Base-by-base conservation (phyloP, 1,139 yeast species). In the Protomyces macrosporus region DNA sequence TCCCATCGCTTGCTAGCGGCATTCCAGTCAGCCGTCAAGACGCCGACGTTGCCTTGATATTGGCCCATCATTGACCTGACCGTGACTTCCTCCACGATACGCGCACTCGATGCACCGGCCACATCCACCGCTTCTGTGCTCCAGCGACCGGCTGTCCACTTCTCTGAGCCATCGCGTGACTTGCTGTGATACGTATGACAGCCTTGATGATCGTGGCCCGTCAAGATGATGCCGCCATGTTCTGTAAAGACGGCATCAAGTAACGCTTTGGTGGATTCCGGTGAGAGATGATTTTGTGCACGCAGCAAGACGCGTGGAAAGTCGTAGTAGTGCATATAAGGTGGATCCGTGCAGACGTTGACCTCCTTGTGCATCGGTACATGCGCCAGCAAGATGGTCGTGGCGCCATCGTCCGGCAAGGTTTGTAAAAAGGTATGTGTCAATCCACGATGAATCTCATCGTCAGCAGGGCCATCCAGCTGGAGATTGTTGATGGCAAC, bases 181-280 rank as follows among this genome's bases (percentile, higher is more conserved):
- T 23, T 23, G 30, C 79, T 81, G 72, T 86, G 88, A 76, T 81
- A 79, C 57, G 82, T 83, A 70, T 85, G 86, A 73, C 98, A 95
- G 0, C 99, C 99, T 70, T 86, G 91, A 72, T 93, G 98, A 72
- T 93, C 99, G 75, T 93, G 98, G 0, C 99, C 98, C 0, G 97
- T 89, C 56, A 93, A 77, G 3, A 93, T 84, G 14, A 58, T 58
- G 3, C 62, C 62, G 30, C 45, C 42, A 5, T 30, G 52, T 3
- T n/a, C 10, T 6, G 48, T 42, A 34, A 52, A 33, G 4, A 40
- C 42, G 4, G 36, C 36, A 69, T 86, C 81, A 69, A 93, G 75
- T 0, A 91, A 85, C 66, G 80, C 78, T 71, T 86, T 87, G 1
- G 91, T 77, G 0, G 87, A 81, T 9, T 85, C 86, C 67, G 80